Evolutionary conservation across 805 yeast genomes (phyloP).

Genomic region (Zygoascus flipseniorum): DNA sequence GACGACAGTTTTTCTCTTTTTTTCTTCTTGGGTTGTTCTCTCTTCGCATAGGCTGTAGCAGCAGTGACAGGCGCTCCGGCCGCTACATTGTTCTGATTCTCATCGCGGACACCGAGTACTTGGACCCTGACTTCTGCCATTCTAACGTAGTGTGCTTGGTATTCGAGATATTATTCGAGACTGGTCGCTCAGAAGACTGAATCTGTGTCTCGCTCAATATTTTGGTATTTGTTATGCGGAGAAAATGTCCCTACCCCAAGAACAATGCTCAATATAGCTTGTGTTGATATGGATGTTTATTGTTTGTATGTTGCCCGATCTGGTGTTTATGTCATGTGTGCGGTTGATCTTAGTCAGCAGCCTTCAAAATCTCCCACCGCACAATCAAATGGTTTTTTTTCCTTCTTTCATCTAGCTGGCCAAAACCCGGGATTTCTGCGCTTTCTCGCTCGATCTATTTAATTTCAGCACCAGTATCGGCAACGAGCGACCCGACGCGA

Average conservation of each 20-base stretch:
- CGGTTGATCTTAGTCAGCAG: too few relatives aligned
- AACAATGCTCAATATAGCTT: not conserved
- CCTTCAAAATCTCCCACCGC: too few relatives aligned
- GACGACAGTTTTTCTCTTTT: conserved; percentile 85
- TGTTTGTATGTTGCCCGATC: not conserved
- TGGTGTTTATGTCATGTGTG: too few relatives aligned
- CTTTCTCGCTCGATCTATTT: too few relatives aligned
- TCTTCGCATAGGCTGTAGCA: not conserved
- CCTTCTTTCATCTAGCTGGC: too few relatives aligned
- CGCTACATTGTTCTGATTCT: conserved; percentile 3
- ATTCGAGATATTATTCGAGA: too few relatives aligned
- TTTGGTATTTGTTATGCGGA: not conserved
- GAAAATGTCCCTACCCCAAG: not conserved
- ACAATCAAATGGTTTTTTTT: too few relatives aligned
- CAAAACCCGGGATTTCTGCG: too few relatives aligned
- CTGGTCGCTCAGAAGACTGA: too few relatives aligned
- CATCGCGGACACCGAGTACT: conserved; percentile 10
- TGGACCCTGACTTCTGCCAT: conserved; percentile 5
- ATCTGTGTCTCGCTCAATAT: not conserved
- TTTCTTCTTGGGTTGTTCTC: conserved; percentile 31
- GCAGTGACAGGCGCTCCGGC: not conserved
- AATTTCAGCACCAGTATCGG: too few relatives aligned
- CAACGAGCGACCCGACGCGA: too few relatives aligned
- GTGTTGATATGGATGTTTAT: not conserved
- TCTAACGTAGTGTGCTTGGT: not conserved